Conservation (phyloP, 805 yeast species). For the Sungouiozyma ichnusensis region DNA sequence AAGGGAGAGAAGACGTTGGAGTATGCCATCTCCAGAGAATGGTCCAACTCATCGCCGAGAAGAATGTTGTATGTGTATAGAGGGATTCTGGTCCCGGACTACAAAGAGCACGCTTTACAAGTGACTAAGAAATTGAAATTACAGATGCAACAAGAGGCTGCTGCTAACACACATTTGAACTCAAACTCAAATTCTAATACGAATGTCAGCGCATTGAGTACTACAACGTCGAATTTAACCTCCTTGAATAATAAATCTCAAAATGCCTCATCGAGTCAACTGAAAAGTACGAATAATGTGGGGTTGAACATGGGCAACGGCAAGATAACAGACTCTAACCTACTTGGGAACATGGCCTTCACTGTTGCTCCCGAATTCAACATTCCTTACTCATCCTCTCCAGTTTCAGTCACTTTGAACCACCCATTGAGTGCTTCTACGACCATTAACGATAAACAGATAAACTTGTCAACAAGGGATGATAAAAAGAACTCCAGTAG, state of each 20-base stretch:
- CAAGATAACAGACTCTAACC: conserved; percentile 1
- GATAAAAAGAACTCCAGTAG: conserved; percentile 1
- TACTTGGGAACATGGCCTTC: conserved; percentile 13
- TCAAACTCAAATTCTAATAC: background rate
- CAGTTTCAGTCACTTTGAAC: conserved; percentile 56
- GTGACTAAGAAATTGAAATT: conserved; percentile 28
- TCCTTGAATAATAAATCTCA: background rate
- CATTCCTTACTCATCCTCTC: conserved; percentile 67
- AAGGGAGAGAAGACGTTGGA: conserved; percentile 66
- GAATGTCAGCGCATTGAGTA: background rate
- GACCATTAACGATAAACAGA: conserved; percentile 1
- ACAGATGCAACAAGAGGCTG: conserved; percentile 10
- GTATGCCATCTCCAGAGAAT: conserved; percentile 72
- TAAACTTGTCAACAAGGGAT: background rate
- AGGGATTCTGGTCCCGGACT: conserved; percentile 67
- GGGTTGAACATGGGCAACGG: background rate
- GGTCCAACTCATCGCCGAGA: conserved; percentile 86
- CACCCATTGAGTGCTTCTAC: conserved; percentile 7
- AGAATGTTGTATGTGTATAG: conserved; percentile 83
- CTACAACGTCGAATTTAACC: background rate
- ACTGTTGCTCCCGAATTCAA: conserved; percentile 23
- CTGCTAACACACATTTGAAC: background rate
- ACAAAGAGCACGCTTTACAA: conserved; percentile 57
- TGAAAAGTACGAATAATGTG: background rate
- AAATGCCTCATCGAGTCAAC: background rate